Conservation (phyloP, 768 basidiomycete species). For the Serendipita vermifera region DNA sequence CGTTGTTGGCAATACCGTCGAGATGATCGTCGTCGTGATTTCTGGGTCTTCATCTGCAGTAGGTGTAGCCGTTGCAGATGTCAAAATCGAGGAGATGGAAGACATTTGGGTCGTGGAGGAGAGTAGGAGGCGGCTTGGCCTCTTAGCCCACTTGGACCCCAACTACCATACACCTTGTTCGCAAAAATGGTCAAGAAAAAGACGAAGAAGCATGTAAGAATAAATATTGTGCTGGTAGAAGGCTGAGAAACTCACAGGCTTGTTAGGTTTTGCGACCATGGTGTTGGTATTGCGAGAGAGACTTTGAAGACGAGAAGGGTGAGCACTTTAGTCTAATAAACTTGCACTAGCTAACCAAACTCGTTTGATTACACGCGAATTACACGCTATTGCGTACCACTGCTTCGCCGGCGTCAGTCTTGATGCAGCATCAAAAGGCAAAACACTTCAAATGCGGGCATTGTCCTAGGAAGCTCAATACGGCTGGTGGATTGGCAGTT, state of each 20-base stretch:
- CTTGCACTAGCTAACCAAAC: background rate
- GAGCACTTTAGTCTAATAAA: slow-evolving; percentile 17
- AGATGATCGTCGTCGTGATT: slow-evolving; percentile 1
- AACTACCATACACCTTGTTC: too few relatives aligned
- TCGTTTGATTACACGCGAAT: background rate
- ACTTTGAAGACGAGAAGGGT: slow-evolving; percentile 99
- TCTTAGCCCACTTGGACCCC: background rate
- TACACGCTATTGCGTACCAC: background rate
- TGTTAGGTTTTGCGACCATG: slow-evolving; percentile 70
- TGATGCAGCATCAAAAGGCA: slow-evolving; percentile 99
- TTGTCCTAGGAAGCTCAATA: slow-evolving; percentile 91
- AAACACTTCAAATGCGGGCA: slow-evolving; percentile 98
- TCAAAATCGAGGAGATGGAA: background rate
- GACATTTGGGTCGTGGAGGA: background rate
- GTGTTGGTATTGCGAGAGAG: slow-evolving; percentile 99
- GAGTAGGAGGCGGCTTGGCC: slow-evolving; percentile 5
- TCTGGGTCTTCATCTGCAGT: background rate
- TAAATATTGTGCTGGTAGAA: background rate
- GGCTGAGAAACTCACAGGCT: slow-evolving; percentile 9
- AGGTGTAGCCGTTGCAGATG: background rate
- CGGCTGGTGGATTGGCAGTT: slow-evolving; percentile 93
- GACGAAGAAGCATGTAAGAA: slow-evolving; percentile 38
- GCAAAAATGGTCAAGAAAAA: slow-evolving; percentile 35
- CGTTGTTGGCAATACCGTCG: too few relatives aligned
- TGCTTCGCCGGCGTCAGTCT: slow-evolving; percentile 37